These are phyloP conservation scores for Tieghemostelium lacteum DNA, from an alignment of 78 protist species.

Conservation along the genomic window DNA sequence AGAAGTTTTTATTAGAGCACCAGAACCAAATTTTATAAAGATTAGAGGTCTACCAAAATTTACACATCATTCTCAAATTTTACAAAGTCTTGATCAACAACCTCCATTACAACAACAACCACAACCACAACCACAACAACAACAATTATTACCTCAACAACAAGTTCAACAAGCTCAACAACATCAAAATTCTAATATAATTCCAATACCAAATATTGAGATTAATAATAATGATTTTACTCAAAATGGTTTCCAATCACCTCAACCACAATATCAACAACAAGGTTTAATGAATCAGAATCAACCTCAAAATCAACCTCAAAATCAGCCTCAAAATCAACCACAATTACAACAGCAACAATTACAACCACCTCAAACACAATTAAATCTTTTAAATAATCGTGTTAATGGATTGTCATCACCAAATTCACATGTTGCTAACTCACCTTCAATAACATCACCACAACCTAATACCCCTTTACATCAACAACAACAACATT, in stretches of 20 bases:
- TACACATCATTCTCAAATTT: neutral
- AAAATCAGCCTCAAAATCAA: neutral
- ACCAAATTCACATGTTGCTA: no score
- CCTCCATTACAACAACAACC: neutral
- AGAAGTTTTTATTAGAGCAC: neutral
- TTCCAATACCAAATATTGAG: neutral
- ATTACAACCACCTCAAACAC: neutral
- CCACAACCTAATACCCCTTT: neutral
- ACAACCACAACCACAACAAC: neutral
- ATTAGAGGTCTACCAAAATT: constrained; percentile 13
- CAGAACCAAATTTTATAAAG: neutral
- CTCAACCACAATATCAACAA: neutral
- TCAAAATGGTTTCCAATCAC: neutral
- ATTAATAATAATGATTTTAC: no score
- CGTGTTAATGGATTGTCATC: no score
- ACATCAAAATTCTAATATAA: neutral
- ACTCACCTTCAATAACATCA: no score
- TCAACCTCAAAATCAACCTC: neutral
- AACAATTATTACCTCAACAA: neutral
- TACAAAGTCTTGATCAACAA: neutral
- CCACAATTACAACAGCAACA: neutral
- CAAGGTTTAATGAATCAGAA: neutral
- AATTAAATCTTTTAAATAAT: no score
- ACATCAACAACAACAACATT: neutral
- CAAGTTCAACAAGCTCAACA: neutral